Base-by-base conservation (phyloP, 805 yeast species). In the Lachancea fermentati region DNA sequence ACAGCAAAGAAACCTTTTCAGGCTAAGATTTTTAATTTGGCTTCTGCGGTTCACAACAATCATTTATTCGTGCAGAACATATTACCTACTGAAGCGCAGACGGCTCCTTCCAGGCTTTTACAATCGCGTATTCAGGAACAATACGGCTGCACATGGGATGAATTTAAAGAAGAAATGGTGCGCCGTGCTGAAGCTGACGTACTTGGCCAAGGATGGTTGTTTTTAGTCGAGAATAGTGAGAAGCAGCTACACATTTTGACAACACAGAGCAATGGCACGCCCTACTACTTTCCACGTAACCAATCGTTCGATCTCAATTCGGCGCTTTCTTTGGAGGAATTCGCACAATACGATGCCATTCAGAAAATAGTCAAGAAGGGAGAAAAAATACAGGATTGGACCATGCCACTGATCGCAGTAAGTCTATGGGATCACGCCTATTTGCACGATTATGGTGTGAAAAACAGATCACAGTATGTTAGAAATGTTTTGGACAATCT, bases 361-460 rank as follows among this genome's bases (percentile, higher is more conserved):
- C 68, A 68, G 41, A 62, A 71, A 38, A 58, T 69, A 17, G 72
- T 72, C 6, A 46, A 48, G 12, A 42, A 44, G 28, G 47, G 47
- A 25, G 42, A 52, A 19, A 63, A 63, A 15, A 71, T 69, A 30
- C 71, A 68, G 49, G 89, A 82, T 58, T 77, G 73, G 67, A 72
- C 79, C 17, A 67, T 88, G 49, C 66, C 66, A 33, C 65, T 93
- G 34, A 71, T 93, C 49, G 84, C 79, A 37, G 71, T 88, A 48
- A 86, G 80, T 62, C 72, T 84, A 50, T 89, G 97, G 96, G 95
- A 91, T 60, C 76, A 79, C 48, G 86, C 96, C n/a, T 93, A 81
- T 61, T 54, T 87, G 33, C 67, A 75, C 19, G 97, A 93, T 63
- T 91, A 81, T 63, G 96, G 97, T 34, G 72, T 85, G 37, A 57